Evolutionary conservation across 228 moss, liverwort and hornwort species (phyloP), one percentile per base, ranked within the genome.

Genomic region (Sphagnum magellanicum): DNA sequence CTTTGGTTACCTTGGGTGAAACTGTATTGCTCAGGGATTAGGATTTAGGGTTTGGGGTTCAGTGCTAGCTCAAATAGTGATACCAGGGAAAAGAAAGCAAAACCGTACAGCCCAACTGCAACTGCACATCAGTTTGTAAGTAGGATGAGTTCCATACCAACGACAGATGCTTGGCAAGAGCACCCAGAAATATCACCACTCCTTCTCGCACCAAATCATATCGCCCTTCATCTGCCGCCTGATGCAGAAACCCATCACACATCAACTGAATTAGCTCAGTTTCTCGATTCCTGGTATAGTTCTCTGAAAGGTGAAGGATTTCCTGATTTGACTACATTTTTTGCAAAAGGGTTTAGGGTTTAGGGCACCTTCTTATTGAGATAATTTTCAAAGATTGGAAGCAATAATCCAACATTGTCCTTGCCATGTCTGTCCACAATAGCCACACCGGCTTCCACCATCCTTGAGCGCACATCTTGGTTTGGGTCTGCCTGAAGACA

Each of bases 151-250:
- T 49, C 48, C 75, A 63, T 74, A 96, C 92, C 85, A 86, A 71
- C 3, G 89, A 84, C 51, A 98, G 90, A 77, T 98, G 98, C 71
- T 86, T 88, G 7, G 98, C 98, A 74, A 94, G 94, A 70, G 98
- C 83, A 72, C 98, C 98, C 92, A 98, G 86, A 48, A 79, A 98
- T 67, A 98, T 92, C 13, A 98, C 94, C 6, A 94, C 98, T 74
- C 94, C 98, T 88, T 98, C 98, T 10, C 94, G 94, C 47, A 98
- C 94, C 71, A 92, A 73, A 81, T 98, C 94, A 60, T 98, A 92
- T 63, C 89, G 80, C 69, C 89, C 93, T 79, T 98, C 98, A 73
- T 98, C 98, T 4, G 78, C 70, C 53, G 87, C 81, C 87, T 87
- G 74, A 32, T 32, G 32, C 32, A 32, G 32, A 32, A 32, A 32